Evolutionary conservation across 2,329 filamentous ascomycete species (phyloP), one percentile per base, ranked within the genome.

Genomic region (Cladobotryum mycophilum): DNA sequence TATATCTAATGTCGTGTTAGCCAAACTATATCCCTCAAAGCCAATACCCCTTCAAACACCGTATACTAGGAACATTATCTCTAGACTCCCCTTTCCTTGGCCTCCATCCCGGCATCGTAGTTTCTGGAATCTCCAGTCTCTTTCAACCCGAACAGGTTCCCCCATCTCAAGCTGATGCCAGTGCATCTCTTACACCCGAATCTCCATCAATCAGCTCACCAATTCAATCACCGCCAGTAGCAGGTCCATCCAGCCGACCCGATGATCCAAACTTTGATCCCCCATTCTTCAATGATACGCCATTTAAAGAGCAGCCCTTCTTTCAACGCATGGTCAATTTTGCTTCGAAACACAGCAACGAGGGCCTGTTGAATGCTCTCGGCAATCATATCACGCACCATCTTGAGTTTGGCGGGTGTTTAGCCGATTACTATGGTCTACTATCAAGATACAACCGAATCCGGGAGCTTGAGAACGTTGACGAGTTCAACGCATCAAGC

Each of bases 81-180:
- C 85, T 95, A 45, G 91, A 96, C 67, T 86, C 88, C 0, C 91
- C 91, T 0, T 89, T 95, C 52, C 74, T 96, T 5, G 91, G 91
- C 3, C 85, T 96, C 64, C 89, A 96, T 67, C 90, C 89, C 1
- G 88, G 91, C 5, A 86, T 96, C 40, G 80, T 96, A 40, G 79
- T 84, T n/a, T 87, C 87, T 36, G 89, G 90, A 2, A 79, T 95
- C 48, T 80, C 84, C 2, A 92, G 88, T 61, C 75, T 95, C 11
- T 93, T 96, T 66, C 70, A 75, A 35, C 67, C 73, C 3, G 67
- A 30, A 30, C 14, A 17, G 13, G 36, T 17, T 38, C 72, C 11
- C 64, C 70, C 13, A 61, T 18, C 33, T 18, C 11, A 36, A 14
- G 6, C 40, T 14, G 38, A 38, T 25, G 41, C 22, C 25, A 15